These are phyloP conservation scores for Obba rivulosa DNA, from an alignment of 768 basidiomycete species.

Conservation along the genomic window DNA sequence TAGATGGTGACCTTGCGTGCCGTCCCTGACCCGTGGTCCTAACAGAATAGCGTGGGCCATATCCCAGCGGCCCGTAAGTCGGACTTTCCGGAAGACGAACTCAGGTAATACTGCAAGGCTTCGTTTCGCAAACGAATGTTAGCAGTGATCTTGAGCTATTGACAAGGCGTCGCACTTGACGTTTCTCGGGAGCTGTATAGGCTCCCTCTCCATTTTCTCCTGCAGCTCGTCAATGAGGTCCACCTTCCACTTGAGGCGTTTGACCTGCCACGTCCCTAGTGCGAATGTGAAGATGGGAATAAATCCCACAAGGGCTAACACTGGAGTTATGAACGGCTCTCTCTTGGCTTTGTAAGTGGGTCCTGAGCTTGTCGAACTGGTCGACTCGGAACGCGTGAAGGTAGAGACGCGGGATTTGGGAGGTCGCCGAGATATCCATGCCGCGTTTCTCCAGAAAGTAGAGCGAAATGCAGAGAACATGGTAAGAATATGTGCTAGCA, in stretches of 20 bases:
- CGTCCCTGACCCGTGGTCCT: conserved; percentile 83
- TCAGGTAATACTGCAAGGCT: conserved; percentile 79
- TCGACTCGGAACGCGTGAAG: conserved; percentile 4
- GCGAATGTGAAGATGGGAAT: conserved; percentile 89
- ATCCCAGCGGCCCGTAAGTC: conserved; percentile 74
- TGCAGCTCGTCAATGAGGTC: conserved; percentile 90
- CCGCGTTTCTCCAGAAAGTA: background rate
- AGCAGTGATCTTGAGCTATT: background rate
- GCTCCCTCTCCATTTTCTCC: conserved; percentile 76
- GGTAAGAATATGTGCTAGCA: background rate
- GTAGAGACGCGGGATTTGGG: background rate
- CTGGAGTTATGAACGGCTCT: conserved; percentile 60
- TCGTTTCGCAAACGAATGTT: background rate
- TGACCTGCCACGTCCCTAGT: conserved; percentile 91
- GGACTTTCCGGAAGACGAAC: conserved; percentile 84
- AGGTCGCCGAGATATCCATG: background rate
- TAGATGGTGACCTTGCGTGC: conserved; percentile 82
- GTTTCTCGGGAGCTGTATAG: conserved; percentile 72
- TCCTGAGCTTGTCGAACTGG: background rate
- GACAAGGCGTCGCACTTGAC: conserved; percentile 65
- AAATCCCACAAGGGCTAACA: conserved; percentile 70
- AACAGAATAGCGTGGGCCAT: conserved; percentile 73
- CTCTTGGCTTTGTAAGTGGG: conserved; percentile 49
- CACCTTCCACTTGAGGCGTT: conserved; percentile 92
- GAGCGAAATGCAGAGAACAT: conserved; percentile 6